Percentiles rank a stretch among this genome's conserved stretches.
These are phyloP conservation scores for Sisymbrium irio DNA, from an alignment of 345 rosid genomes.

Conservation along the genomic window DNA sequence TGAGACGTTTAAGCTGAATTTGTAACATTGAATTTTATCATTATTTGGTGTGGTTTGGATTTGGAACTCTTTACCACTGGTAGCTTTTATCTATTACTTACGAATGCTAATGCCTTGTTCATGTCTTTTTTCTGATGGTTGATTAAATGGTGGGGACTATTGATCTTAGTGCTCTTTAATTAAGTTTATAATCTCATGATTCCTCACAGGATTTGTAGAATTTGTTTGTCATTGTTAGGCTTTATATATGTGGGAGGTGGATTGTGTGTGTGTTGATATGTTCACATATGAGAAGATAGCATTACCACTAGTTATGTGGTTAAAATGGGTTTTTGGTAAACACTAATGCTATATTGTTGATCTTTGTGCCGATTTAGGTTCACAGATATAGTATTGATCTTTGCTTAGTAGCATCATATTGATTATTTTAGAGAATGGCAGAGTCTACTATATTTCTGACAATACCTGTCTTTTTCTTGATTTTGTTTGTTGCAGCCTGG, in stretches of 20 bases:
- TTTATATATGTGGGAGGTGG: background rate
- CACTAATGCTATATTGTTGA: background rate
- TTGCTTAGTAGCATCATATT: background rate
- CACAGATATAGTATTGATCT: background rate
- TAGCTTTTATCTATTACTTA: background rate
- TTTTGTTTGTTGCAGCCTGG: conserved; percentile 64
- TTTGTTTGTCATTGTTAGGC: background rate
- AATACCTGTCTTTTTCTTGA: background rate
- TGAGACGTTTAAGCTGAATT: background rate
- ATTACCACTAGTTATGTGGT: background rate
- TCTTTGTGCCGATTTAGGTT: background rate
- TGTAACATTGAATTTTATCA: background rate
- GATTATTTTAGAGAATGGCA: background rate
- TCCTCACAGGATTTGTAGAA: background rate
- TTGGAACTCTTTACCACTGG: background rate
- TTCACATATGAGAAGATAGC: background rate
- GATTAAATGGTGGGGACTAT: background rate
- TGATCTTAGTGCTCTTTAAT: too few relatives aligned
- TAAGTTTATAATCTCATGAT: too few relatives aligned
- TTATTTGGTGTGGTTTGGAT: background rate
- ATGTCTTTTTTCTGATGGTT: background rate
- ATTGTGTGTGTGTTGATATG: conserved; percentile 5
- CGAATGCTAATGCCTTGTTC: background rate
- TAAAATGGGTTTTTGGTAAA: background rate
- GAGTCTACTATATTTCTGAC: conserved; percentile 2